A percentile compares a stretch with the other conserved stretches of the same genome.
phyloP scores from a whole-genome alignment of 768 basidiomycete species.

The Candolleomyces efflorescens region DNA sequence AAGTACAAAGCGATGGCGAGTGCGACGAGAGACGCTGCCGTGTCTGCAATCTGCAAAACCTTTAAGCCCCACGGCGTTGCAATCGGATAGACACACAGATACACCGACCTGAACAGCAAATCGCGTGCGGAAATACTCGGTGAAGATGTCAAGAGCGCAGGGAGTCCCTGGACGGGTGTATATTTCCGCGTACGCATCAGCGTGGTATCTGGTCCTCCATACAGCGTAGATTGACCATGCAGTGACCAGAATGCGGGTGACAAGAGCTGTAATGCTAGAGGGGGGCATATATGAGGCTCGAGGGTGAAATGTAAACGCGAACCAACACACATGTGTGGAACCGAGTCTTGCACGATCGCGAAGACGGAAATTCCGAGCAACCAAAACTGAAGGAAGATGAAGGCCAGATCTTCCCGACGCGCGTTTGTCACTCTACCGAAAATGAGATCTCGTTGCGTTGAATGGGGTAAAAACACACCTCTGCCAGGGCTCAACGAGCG shows the following conservation, averaged over 20 bases:
- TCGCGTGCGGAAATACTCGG: constrained; percentile 38
- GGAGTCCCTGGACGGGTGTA: constrained; percentile 36
- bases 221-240: constrained; percentile 49
- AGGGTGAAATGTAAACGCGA: background rate
- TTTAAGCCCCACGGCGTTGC: background rate
- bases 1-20: constrained; percentile 38
- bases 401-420: constrained; percentile 43
- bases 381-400: constrained; percentile 51
- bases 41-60: constrained; percentile 42
- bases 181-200: constrained; percentile 30
- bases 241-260: constrained; percentile 41
- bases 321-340: constrained; percentile 46
- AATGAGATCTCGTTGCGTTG: background rate
- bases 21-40: constrained; percentile 40
- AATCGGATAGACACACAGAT: background rate
- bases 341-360: constrained; percentile 45
- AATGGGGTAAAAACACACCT: constrained; percentile 26
- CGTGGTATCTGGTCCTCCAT: constrained; percentile 39
- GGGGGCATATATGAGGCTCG: background rate
- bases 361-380: constrained; percentile 47
- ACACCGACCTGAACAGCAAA: constrained; percentile 35
- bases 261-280: constrained; percentile 42
- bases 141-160: constrained; percentile 46
- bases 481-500: constrained; percentile 40
- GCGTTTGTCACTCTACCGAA: constrained; percentile 35